Evolutionary conservation across 139 green algal species (phyloP).

Genomic region (Raphidocelis subcapitata): DNA sequence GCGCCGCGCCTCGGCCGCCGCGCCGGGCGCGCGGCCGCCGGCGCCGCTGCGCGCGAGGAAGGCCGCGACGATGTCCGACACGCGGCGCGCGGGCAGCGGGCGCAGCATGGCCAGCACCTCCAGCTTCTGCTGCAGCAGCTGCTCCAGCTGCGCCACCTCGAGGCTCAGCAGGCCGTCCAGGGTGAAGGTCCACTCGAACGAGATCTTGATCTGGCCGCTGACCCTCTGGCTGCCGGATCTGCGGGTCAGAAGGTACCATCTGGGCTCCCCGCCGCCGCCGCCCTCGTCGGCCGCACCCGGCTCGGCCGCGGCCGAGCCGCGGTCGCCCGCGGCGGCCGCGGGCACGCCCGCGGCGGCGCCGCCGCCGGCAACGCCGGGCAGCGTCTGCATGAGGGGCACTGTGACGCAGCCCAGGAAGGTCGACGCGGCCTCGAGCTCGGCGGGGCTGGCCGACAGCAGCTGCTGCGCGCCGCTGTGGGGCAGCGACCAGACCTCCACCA

Average conservation of each 20-base stretch:
- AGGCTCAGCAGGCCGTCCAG: conserved; percentile 66
- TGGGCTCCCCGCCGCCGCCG: conserved; percentile 17
- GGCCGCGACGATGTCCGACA: background rate
- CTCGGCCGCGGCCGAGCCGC: too few relatives aligned
- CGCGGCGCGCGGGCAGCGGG: conserved; percentile 34
- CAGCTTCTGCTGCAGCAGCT: conserved; percentile 44
- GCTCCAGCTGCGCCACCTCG: conserved; percentile 70
- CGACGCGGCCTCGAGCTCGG: conserved; percentile 34
- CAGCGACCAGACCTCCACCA: conserved; percentile 71
- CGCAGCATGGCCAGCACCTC: conserved; percentile 73
- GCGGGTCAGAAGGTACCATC: conserved; percentile 55
- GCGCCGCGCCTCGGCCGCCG: too few relatives aligned
- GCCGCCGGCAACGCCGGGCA: conserved; percentile 32
- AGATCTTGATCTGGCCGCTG: conserved; percentile 36
- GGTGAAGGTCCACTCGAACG: conserved; percentile 78
- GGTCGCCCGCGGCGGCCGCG: too few relatives aligned
- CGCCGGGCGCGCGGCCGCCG: background rate
- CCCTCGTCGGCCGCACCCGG: too few relatives aligned
- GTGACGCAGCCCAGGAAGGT: conserved; percentile 26
- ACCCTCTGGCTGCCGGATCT: conserved; percentile 42
- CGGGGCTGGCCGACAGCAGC: too few relatives aligned
- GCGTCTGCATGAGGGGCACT: conserved; percentile 66
- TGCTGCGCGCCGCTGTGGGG: background rate
- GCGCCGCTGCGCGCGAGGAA: background rate
- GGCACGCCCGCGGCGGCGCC: too few relatives aligned